These are phyloP conservation scores for Penicillium bovifimosum DNA, from an alignment of 495 filamentous ascomycete species.

Conservation along the genomic window DNA sequence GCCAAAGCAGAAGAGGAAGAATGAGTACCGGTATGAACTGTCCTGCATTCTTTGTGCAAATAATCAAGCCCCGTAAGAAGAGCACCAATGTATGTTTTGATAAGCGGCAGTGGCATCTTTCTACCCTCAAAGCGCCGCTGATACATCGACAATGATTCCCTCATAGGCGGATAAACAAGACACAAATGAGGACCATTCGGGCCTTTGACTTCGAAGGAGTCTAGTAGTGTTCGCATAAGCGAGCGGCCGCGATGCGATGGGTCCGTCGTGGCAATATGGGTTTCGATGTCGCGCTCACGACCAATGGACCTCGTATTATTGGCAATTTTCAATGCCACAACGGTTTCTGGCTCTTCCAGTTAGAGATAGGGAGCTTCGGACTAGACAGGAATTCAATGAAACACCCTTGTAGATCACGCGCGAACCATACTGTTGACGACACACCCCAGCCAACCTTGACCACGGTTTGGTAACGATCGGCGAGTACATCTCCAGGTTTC, in stretches of 20 bases:
- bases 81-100: slow-evolving; percentile 35
- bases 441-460: slow-evolving; percentile 42
- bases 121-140: slow-evolving; percentile 26
- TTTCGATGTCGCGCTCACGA: slow-evolving; percentile 36
- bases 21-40: slow-evolving; percentile 32
- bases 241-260: slow-evolving; percentile 30
- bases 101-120: slow-evolving; percentile 29
- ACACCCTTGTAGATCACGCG: slow-evolving; percentile 31
- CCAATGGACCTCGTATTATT: slow-evolving; percentile 27
- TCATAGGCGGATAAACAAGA: slow-evolving; percentile 39
- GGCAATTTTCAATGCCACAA: slow-evolving; percentile 40
- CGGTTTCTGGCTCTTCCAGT: slow-evolving; percentile 30
- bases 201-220: slow-evolving; percentile 27
- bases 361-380: slow-evolving; percentile 20
- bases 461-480: slow-evolving; percentile 34
- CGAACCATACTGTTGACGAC: slow-evolving; percentile 40
- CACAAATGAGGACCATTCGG: slow-evolving; percentile 28
- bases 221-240: slow-evolving; percentile 23
- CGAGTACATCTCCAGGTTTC: slow-evolving; percentile 38
- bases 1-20: too few relatives aligned
- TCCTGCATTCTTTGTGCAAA: slow-evolving; percentile 37
- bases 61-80: slow-evolving; percentile 43
- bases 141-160: slow-evolving; percentile 32
- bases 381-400: slow-evolving; percentile 16
- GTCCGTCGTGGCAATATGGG: slow-evolving; percentile 30